phyloP scores from a whole-genome alignment of 306 rosid species.

The Castanospermum australe region DNA sequence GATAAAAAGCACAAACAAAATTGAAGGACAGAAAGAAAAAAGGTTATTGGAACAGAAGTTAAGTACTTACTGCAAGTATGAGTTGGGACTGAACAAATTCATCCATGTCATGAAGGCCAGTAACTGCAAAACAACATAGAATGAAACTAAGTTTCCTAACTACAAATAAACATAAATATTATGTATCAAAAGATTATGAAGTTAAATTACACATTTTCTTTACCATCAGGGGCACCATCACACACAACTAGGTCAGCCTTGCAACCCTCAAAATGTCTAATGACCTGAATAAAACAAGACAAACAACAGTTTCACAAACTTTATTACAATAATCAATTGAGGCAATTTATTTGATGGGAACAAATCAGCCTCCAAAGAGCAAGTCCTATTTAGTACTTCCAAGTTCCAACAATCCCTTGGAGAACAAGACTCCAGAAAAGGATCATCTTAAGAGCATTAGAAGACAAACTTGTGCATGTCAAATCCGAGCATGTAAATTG shows the following conservation, averaged over 20 bases:
- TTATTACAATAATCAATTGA: background rate
- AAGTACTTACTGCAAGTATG: constrained; percentile 81
- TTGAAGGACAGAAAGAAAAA: background rate
- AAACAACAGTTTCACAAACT: background rate
- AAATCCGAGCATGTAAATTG: constrained; percentile 1
- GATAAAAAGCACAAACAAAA: background rate
- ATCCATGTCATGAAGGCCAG: constrained; percentile 99
- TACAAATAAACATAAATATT: background rate
- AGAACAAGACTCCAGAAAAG: background rate
- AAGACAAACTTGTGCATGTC: background rate
- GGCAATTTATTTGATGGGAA: background rate
- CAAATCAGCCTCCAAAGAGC: background rate
- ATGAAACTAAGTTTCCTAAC: constrained; percentile 11
- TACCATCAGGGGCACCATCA: constrained; percentile 99
- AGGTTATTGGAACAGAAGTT: background rate
- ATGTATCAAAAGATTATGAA: background rate
- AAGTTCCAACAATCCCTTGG: background rate
- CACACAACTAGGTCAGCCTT: constrained; percentile 98
- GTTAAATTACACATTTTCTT: constrained; percentile 15
- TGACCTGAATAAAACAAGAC: constrained; percentile 61
- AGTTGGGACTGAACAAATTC: constrained; percentile 98
- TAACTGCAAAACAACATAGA: constrained; percentile 54
- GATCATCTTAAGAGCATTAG: background rate
- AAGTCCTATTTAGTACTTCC: background rate
- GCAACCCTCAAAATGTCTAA: constrained; percentile 96